Evolutionary conservation across 371 early-diverging fungal genomes (phyloP), one percentile per base, ranked within the genome.

Genomic region (Zopfochytrium polystomum): DNA sequence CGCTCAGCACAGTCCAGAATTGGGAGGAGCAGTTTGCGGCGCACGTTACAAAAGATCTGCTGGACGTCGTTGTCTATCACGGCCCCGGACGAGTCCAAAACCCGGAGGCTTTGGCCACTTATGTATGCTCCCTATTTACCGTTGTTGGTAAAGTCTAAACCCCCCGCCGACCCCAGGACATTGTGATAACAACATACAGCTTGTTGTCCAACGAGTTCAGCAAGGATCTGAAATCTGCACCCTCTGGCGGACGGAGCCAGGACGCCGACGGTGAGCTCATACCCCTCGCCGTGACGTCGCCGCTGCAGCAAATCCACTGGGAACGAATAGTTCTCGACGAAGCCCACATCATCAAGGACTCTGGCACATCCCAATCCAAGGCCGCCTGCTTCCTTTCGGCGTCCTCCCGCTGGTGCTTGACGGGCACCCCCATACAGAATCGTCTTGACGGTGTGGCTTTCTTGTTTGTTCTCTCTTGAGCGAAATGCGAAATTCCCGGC

Each of bases 371-470:
- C 2, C 83, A 83, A 57, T 63, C 80, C 23, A 78, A 74, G 55
- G 84, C 84, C 0, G 78, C 79, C 3, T 78, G 77, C 54, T 66
- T 68, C 2, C 66, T 90, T 4, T 67, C 65, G 11, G 85, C 83
- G 2, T 76, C 81, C 43, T 72, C 82, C 22, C 81, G 87, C 25
- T 89, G 90, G 85, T 82, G 88, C 42, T 65, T 91, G 46, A 88
- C 85, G 30, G 91, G 91, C 23, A 90, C 91, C 0, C 91, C 91
- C 3, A 79, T 90, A 44, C 91, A 90, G 66, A 90, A 90, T 73
- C 73, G 72, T 18, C 20, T 74, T 0, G 75, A 78, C 51, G 73
- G 63, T 66, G 22, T 27, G 63, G 23, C 3, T 49, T 56, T 48
- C 42, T 38, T 48, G 32, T n/a, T 49, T 3, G 2, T 58, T 18